phyloP scores from a whole-genome alignment of 345 rosid genomes.

The Viola odorata region DNA sequence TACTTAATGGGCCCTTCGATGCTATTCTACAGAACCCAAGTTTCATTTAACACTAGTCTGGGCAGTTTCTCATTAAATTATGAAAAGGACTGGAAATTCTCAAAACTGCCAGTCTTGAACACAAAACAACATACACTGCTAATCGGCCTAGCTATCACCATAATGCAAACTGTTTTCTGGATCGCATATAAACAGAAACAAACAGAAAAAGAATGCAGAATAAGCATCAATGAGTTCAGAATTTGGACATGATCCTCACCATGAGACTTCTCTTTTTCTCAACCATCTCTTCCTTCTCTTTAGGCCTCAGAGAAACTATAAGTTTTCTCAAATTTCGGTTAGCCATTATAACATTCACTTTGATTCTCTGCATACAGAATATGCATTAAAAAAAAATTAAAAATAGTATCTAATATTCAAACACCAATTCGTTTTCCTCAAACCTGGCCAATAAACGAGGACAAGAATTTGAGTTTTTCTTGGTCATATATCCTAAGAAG shows the following conservation, averaged over 20 bases:
- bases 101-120: too few relatives aligned
- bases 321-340: constrained; percentile 65
- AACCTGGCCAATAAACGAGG: constrained; percentile 91
- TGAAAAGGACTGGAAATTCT: too few relatives aligned
- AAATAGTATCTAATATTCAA: constrained; percentile 7
- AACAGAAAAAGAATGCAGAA: background rate
- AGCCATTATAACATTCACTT: constrained; percentile 51
- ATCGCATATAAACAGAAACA: background rate
- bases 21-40: too few relatives aligned
- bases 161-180: background rate
- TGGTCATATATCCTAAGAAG: constrained; percentile 72
- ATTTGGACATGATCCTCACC: constrained; percentile 40
- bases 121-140: too few relatives aligned
- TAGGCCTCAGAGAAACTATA: constrained; percentile 70
- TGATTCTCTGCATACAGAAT: constrained; percentile 53
- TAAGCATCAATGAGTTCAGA: constrained; percentile 3
- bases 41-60: too few relatives aligned
- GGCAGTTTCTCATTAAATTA: too few relatives aligned
- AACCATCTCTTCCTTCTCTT: constrained; percentile 63
- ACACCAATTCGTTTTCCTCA: constrained; percentile 16
- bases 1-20: too few relatives aligned
- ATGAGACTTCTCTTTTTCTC: constrained; percentile 76
- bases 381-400: constrained; percentile 2
- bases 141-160: background rate
- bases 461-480: constrained; percentile 77